Evolutionary conservation across 169 alveolate species (phyloP).

Genomic region (Eimeria brunetti): DNA sequence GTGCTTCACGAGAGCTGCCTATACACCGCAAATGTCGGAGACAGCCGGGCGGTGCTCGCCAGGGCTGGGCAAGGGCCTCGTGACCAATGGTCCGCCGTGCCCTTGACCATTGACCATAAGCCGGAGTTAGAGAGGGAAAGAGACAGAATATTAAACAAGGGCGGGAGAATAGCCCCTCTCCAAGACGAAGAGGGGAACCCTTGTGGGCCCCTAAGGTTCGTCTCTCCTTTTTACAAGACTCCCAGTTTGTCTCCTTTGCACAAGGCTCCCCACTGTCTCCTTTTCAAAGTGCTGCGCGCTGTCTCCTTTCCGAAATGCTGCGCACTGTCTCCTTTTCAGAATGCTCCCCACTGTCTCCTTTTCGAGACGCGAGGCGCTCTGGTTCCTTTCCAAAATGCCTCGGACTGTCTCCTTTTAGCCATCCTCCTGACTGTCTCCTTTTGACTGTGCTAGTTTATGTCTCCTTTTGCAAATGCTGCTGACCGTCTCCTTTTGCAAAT

Average conservation of each 20-base stretch:
- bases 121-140: constrained; percentile 70
- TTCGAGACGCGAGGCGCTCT: background rate
- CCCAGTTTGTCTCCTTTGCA: no score
- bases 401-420: no score
- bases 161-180: constrained; percentile 62
- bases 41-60: constrained; percentile 72
- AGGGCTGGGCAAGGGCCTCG: background rate
- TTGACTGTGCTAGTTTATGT: background rate
- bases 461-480: background rate
- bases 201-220: constrained; percentile 11
- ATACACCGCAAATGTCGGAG: constrained; percentile 73
- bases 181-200: constrained; percentile 37
- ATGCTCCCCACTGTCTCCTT: background rate
- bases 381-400: no score
- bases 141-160: constrained; percentile 27
- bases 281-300: background rate
- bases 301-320: background rate
- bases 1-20: constrained; percentile 30
- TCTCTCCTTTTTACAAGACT: no score
- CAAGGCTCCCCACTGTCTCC: background rate
- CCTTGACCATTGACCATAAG: constrained; percentile 78
- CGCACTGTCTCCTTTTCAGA: background rate
- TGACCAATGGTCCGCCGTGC: constrained; percentile 43
- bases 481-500: background rate
- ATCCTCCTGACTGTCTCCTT: no score